Evolutionary conservation across 192 early-diverging fungal species (phyloP), one percentile per base, ranked within the genome.

Genomic region (Podila minutissima): DNA sequence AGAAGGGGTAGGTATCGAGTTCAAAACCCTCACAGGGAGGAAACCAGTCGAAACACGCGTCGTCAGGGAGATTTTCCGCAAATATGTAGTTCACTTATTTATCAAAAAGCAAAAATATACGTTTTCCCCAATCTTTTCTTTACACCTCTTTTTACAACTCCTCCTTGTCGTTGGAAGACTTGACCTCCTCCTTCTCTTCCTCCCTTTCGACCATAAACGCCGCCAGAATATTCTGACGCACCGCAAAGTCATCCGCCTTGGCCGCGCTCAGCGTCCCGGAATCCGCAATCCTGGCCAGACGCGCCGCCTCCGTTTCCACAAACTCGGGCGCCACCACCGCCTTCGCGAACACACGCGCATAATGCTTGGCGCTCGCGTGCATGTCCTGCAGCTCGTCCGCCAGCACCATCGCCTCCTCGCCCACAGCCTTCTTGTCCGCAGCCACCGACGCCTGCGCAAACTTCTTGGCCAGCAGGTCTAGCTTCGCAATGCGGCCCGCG

Each of bases 301-400:
- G 88, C 28, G 88, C 87, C 41, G 88, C 85, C 84, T 99, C 96
- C 62, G 88, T 94, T 32, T 64, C 85, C 49, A 92, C 69, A 87
- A 93, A 98, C 55, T 91, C 92, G 1, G 85, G 87, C 13, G 89
- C 86, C 31, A 86, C 86, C 57, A 69, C 66, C 67, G 93, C 88
- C 85, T 96, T 97, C 77, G 94, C 90, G 91, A 98, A 95, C 49
- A 94, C 89, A 83, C 96, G 96, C 75, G 86, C 75, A 71, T 99
- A 98, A 86, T 96, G 97, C 41, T 85, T 74, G 29, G 95, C 92
- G 74, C 62, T 63, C 37, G 37, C 41, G 38, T 67, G 49, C 11
- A 9, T 37, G 37, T 50, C 33, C 51, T 65, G 26, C 13, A 57
- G 46, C 50, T 83, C 78, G 64, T 85, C 83, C 28, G 88, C 87